Percentiles rank a stretch among this genome's conserved stretches.
phyloP scores from a whole-genome alignment of 75 land plant species.

The Sequoia sempervirens region DNA sequence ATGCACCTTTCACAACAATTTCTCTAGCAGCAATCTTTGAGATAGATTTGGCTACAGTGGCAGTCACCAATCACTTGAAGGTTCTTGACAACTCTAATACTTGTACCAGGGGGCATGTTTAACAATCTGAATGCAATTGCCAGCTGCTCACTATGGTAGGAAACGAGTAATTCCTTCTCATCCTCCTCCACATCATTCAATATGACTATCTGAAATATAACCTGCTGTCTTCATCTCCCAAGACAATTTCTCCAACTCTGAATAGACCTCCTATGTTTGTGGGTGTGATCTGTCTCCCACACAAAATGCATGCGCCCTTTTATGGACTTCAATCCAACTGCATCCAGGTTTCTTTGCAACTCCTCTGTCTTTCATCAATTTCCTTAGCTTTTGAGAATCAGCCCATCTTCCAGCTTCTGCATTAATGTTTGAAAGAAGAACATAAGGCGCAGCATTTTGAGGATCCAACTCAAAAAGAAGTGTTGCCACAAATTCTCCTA shows the following conservation, averaged over 20 bases:
- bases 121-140: conserved; percentile 33
- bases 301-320: too few species aligned
- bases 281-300: too few species aligned
- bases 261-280: too few species aligned
- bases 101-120: conserved; percentile 33
- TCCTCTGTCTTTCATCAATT: not conserved
- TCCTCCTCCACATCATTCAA: too few species aligned
- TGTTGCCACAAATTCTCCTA: not conserved
- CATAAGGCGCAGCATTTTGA: too few species aligned
- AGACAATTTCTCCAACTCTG: too few species aligned
- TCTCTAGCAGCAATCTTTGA: conserved; percentile 25
- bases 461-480: not conserved
- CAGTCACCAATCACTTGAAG: conserved; percentile 38
- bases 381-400: not conserved
- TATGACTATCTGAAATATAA: conserved; percentile 1
- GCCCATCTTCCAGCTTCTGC: not conserved
- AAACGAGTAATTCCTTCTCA: conserved; percentile 14
- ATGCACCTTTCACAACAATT: conserved; percentile 34
- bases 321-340: too few species aligned
- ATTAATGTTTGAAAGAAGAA: not conserved
- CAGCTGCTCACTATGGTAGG: too few species aligned
- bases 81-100: conserved; percentile 40
- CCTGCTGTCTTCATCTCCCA: too few species aligned
- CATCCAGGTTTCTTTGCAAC: not conserved
- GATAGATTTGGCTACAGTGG: conserved; percentile 26